These are phyloP conservation scores for Pholiota conissans DNA, from an alignment of 768 basidiomycete species.

Conservation along the genomic window DNA sequence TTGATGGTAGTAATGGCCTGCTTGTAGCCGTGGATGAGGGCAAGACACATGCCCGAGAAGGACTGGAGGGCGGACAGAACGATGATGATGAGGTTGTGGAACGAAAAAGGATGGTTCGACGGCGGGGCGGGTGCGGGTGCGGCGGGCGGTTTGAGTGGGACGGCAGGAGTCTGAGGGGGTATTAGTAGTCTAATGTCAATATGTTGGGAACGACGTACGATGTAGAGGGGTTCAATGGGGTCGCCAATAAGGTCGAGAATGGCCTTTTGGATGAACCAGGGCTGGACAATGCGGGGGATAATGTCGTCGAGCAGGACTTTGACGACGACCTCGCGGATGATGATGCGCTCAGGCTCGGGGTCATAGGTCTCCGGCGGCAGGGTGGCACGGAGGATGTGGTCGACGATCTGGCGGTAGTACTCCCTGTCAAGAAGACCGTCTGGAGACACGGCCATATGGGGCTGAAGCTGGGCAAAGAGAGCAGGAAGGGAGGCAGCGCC, in stretches of 20 bases:
- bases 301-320: slow-evolving; percentile 72
- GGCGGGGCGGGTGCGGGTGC: slow-evolving; percentile 23
- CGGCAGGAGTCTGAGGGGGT: background rate
- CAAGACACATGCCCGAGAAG: slow-evolving; percentile 67
- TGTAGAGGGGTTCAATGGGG: slow-evolving; percentile 26
- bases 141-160: slow-evolving; percentile 22
- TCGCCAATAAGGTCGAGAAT: slow-evolving; percentile 67
- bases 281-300: slow-evolving; percentile 71
- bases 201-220: slow-evolving; percentile 31
- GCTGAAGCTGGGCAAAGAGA: slow-evolving; percentile 81
- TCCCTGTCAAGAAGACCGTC: slow-evolving; percentile 70
- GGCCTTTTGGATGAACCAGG: slow-evolving; percentile 85
- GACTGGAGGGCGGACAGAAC: slow-evolving; percentile 75
- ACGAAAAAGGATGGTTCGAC: slow-evolving; percentile 30
- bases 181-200: too few species aligned
- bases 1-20: slow-evolving; percentile 64
- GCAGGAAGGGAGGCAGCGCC: slow-evolving; percentile 60
- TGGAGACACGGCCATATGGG: slow-evolving; percentile 75
- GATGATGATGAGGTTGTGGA: slow-evolving; percentile 62
- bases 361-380: slow-evolving; percentile 80
- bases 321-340: slow-evolving; percentile 82
- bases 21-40: slow-evolving; percentile 68
- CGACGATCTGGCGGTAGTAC: slow-evolving; percentile 79
- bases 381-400: slow-evolving; percentile 70
- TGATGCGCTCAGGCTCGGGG: slow-evolving; percentile 76